These are phyloP conservation scores for Chaetoscypha palmicola DNA, from an alignment of 2,329 filamentous ascomycete genomes.

Conservation along the genomic window DNA sequence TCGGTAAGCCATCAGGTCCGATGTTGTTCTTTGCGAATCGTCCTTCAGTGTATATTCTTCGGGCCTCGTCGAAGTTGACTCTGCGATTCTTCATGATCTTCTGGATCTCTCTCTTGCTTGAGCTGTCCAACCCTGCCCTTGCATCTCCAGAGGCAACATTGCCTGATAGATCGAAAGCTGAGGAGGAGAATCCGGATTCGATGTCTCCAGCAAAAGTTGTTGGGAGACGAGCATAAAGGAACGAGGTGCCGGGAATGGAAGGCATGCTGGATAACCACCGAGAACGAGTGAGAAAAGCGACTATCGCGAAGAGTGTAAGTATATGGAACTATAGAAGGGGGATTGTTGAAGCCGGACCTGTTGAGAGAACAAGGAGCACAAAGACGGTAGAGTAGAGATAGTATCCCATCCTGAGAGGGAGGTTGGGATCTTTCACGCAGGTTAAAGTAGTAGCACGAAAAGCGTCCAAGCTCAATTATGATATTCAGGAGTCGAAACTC, in stretches of 20 bases:
- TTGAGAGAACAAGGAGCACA: conserved; percentile 62
- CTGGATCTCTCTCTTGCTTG: conserved; percentile 73
- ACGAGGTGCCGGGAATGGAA: conserved; percentile 44
- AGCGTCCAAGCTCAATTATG: conserved; percentile 8
- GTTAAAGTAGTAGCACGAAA: background rate
- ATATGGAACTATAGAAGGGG: conserved; percentile 9
- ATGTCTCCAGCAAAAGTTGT: conserved; percentile 75
- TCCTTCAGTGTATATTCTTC: conserved; percentile 78
- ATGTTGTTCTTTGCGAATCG: conserved; percentile 84
- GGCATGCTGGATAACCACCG: conserved; percentile 69
- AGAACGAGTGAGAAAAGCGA: conserved; percentile 71
- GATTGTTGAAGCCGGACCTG: conserved; percentile 42
- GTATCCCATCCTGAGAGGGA: conserved; percentile 56
- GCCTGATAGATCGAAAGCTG: conserved; percentile 71
- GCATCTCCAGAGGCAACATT: conserved; percentile 77
- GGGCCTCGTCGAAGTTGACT: conserved; percentile 84
- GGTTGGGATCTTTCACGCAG: background rate
- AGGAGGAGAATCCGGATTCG: conserved; percentile 77
- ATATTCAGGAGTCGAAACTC: conserved; percentile 5
- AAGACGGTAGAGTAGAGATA: conserved; percentile 73
- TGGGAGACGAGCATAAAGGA: conserved; percentile 73
- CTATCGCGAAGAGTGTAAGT: conserved; percentile 33
- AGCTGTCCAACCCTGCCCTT: conserved; percentile 72
- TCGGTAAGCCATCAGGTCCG: conserved; percentile 75
- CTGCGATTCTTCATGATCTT: conserved; percentile 82